These are phyloP conservation scores for Cercospora sp. DNA, from an alignment of 2,329 filamentous ascomycete genomes.

Conservation along the genomic window DNA sequence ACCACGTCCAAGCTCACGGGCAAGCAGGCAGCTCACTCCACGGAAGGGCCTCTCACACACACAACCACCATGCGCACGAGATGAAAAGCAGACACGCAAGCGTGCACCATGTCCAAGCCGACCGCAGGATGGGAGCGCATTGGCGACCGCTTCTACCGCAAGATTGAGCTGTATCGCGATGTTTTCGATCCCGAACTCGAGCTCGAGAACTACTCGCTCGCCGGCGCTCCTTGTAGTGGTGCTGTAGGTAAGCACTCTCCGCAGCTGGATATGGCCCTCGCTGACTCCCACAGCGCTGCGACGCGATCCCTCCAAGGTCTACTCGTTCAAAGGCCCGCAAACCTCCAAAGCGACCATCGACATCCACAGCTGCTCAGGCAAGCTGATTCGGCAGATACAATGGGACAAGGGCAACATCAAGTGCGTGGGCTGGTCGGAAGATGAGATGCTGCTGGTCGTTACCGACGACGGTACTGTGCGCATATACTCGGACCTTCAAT, in stretches of 20 bases:
- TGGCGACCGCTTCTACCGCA: slow-evolving; percentile 92
- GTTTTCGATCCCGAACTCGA: slow-evolving; percentile 93
- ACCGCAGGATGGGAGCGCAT: slow-evolving; percentile 93
- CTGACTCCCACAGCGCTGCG: slow-evolving; percentile 67
- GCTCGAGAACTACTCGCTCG: slow-evolving; percentile 89
- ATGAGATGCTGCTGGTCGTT: slow-evolving; percentile 86
- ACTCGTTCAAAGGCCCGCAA: slow-evolving; percentile 72
- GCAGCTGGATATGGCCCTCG: slow-evolving; percentile 4
- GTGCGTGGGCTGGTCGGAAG: slow-evolving; percentile 93
- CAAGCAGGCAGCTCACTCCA: background rate
- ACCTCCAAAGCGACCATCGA: slow-evolving; percentile 82
- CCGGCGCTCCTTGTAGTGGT: slow-evolving; percentile 88
- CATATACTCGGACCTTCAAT: slow-evolving; percentile 88
- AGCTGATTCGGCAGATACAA: slow-evolving; percentile 63
- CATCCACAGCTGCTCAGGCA: slow-evolving; percentile 90
- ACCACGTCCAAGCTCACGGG: background rate
- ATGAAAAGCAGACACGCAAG: slow-evolving; percentile 11
- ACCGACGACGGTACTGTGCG: slow-evolving; percentile 87
- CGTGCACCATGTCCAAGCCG: slow-evolving; percentile 55
- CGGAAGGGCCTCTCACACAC: background rate
- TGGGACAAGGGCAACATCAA: slow-evolving; percentile 90
- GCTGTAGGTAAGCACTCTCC: slow-evolving; percentile 69
- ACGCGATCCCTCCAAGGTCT: slow-evolving; percentile 82
- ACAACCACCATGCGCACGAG: background rate
- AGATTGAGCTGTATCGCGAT: slow-evolving; percentile 87